A percentile compares a stretch with the other conserved stretches of the same genome.
These are phyloP conservation scores for Fermentozyma sake DNA, from an alignment of 1,139 yeast species.

Conservation along the genomic window DNA sequence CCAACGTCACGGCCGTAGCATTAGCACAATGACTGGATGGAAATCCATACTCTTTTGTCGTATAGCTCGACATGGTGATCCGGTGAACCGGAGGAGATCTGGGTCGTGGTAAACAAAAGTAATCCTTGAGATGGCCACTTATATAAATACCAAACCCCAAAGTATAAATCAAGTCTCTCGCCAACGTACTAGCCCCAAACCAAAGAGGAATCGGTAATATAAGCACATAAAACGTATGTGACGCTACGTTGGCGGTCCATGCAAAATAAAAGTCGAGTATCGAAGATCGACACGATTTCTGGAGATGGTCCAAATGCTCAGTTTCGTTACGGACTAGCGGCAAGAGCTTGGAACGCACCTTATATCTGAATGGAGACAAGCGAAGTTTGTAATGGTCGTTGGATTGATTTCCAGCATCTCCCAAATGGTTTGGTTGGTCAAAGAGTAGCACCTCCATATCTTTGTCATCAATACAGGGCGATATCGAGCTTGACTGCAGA, in stretches of 20 bases:
- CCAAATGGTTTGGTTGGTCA: no score
- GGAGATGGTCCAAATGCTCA: constrained; percentile 53
- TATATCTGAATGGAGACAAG: constrained; percentile 58
- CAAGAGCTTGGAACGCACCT: constrained; percentile 50
- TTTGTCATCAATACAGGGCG: no score
- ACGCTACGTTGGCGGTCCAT: constrained; percentile 84
- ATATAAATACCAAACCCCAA: constrained; percentile 82
- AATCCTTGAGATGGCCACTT: constrained; percentile 78
- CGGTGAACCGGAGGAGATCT: constrained; percentile 87
- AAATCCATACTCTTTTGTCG: constrained; percentile 91
- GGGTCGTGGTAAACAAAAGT: constrained; percentile 87
- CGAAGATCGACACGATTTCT: constrained; percentile 46
- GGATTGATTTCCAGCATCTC: constrained; percentile 73
- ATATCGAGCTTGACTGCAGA: no score
- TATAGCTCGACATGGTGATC: constrained; percentile 82
- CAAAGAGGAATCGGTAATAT: constrained; percentile 84
- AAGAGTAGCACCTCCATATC: constrained; percentile 2
- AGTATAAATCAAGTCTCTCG: constrained; percentile 69
- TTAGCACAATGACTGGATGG: constrained; percentile 93
- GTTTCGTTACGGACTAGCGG: constrained; percentile 70
- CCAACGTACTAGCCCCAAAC: constrained; percentile 63
- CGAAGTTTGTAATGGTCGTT: constrained; percentile 58
- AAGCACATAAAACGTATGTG: constrained; percentile 89
- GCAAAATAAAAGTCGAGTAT: constrained; percentile 74
- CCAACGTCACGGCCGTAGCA: constrained; percentile 73